Evolutionary conservation across 2,329 filamentous ascomycete genomes (phyloP).

Genomic region (Pyricularia sp.): DNA sequence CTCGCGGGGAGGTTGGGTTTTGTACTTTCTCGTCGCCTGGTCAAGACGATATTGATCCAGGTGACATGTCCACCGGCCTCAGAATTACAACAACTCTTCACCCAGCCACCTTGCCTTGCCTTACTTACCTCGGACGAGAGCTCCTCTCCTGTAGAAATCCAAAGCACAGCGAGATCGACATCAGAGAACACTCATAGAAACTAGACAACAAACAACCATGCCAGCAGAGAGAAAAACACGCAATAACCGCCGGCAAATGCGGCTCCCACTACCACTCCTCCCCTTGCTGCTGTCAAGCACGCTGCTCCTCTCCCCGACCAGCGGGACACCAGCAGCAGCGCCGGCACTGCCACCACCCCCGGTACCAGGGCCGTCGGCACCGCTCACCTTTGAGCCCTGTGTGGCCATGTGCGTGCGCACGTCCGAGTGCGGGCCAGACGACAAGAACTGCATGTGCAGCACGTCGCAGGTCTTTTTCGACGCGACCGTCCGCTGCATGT

Average conservation of each 20-base stretch:
- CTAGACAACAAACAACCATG: neutral
- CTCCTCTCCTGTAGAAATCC: too few species aligned
- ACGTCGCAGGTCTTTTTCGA: conserved; percentile 8
- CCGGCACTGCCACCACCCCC: too few species aligned
- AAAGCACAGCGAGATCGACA: too few species aligned
- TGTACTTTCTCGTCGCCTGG: neutral
- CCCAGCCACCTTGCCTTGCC: too few species aligned
- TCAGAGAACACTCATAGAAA: too few species aligned
- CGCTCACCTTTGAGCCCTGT: conserved; percentile 9
- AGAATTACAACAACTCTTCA: neutral
- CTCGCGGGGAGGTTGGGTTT: neutral
- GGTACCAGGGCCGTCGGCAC: neutral
- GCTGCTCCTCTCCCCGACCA: neutral
- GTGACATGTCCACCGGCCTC: neutral
- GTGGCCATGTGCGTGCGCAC: conserved; percentile 9
- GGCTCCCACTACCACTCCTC: neutral
- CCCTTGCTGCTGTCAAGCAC: neutral
- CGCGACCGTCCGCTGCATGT: conserved; percentile 10
- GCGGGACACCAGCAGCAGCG: too few species aligned
- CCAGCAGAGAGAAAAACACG: neutral
- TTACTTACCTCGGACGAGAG: neutral
- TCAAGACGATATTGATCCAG: neutral
- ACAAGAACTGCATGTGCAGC: conserved; percentile 11
- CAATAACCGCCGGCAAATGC: neutral
- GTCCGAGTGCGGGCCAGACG: conserved; percentile 9